A percentile compares a stretch with the other conserved stretches of the same genome.
These are phyloP conservation scores for Skeletonema costatum DNA, from an alignment of 108 stramenopile species.

Conservation along the genomic window DNA sequence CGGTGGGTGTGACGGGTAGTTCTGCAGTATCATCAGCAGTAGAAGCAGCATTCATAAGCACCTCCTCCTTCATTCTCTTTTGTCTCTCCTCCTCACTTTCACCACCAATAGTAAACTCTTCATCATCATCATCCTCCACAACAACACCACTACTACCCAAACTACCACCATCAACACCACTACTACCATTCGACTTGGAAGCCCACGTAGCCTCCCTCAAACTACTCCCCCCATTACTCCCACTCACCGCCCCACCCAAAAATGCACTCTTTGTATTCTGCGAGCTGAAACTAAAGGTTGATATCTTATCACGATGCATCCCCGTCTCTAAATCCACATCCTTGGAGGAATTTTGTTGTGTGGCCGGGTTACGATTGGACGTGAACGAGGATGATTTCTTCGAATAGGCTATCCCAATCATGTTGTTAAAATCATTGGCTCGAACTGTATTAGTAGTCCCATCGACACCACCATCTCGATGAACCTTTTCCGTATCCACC, in stretches of 20 bases:
- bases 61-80: background rate
- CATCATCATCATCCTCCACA: background rate
- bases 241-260: background rate
- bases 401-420: background rate
- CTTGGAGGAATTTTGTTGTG: background rate
- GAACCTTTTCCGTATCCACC: background rate
- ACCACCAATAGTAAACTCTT: too few relatives aligned
- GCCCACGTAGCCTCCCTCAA: background rate
- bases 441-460: background rate
- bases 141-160: background rate
- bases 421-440: background rate
- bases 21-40: background rate
- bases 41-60: background rate
- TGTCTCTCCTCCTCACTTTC: too few relatives aligned
- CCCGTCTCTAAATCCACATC: conserved; percentile 12
- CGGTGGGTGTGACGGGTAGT: background rate
- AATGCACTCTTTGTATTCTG: background rate
- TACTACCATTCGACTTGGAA: background rate
- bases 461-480: too few relatives aligned
- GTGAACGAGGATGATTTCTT: background rate
- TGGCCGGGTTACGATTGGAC: background rate
- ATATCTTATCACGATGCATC: conserved; percentile 27
- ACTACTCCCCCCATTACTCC: background rate
- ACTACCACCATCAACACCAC: background rate
- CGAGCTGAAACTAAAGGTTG: conserved; percentile 22